Conservation (phyloP, 306 rosid genomes). For the Sesbania bispinosa region DNA sequence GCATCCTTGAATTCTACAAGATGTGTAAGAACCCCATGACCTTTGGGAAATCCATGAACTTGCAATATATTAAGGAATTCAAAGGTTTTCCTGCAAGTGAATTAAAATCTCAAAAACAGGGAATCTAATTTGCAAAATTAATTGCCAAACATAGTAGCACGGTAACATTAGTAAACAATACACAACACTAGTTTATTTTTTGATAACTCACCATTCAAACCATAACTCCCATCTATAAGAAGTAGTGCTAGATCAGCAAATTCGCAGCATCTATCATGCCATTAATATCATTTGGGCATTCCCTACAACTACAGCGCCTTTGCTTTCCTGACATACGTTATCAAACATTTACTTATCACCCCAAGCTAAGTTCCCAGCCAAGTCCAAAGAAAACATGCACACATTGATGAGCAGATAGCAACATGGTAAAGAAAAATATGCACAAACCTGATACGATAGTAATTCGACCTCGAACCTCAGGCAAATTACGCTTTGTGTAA, state of each 20-base stretch:
- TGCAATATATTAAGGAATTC: conserved; percentile 84
- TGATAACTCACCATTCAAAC: conserved; percentile 71
- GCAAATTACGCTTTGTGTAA: too few species aligned
- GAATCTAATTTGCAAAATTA: not conserved
- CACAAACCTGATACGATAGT: too few species aligned
- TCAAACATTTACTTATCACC: conserved; percentile 5
- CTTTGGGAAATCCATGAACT: conserved; percentile 80
- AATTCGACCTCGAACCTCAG: too few species aligned
- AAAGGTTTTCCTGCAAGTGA: conserved; percentile 69
- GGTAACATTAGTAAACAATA: not conserved
- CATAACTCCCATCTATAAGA: conserved; percentile 82
- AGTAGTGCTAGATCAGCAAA: conserved; percentile 80
- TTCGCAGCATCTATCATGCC: conserved; percentile 92
- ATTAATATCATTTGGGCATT: conserved; percentile 82
- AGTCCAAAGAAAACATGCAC: too few species aligned
- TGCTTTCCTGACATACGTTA: conserved; percentile 54
- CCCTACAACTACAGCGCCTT: conserved; percentile 84
- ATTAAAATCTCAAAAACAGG: not conserved
- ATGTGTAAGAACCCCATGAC: conserved; percentile 90
- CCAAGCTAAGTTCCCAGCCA: not conserved
- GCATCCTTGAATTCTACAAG: conserved; percentile 75
- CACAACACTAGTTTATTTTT: not conserved
- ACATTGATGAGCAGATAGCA: too few species aligned
- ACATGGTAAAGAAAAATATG: too few species aligned
- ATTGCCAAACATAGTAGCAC: not conserved